Conservation (phyloP, 192 early-diverging fungal species). For the Spinellus fusiger region DNA sequence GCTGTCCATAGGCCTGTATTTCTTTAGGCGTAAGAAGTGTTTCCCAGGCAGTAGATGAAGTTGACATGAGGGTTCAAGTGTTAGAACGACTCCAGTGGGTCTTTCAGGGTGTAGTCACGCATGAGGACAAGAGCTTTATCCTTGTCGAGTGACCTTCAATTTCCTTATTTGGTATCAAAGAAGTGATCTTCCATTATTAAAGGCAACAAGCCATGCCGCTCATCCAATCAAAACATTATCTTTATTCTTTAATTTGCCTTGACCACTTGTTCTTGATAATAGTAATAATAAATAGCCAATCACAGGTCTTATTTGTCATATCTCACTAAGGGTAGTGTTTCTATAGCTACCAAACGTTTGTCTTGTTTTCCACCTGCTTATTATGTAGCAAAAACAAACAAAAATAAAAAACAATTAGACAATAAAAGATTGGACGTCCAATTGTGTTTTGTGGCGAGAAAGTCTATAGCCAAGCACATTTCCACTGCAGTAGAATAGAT, state of each 20-base stretch:
- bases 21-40: conserved; percentile 51
- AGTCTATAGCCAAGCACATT: conserved; percentile 14
- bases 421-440: conserved; percentile 1
- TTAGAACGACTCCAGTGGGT: too few relatives aligned
- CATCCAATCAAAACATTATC: too few relatives aligned
- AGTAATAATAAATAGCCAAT: too few relatives aligned
- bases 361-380: not conserved
- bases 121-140: too few relatives aligned
- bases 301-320: not conserved
- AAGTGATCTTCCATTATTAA: too few relatives aligned
- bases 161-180: too few relatives aligned
- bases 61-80: too few relatives aligned
- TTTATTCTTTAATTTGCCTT: too few relatives aligned
- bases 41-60: conserved; percentile 18
- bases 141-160: too few relatives aligned
- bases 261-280: too few relatives aligned
- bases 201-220: too few relatives aligned
- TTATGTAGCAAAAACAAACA: not conserved
- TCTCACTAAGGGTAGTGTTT: not conserved
- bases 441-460: conserved; percentile 4
- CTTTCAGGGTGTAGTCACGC: too few relatives aligned
- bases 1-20: conserved; percentile 49
- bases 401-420: conserved; percentile 1
- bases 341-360: not conserved
- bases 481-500: conserved; percentile 20